Base-by-base conservation (phyloP, 768 basidiomycete species). In the Leccinum pellstonianum region DNA sequence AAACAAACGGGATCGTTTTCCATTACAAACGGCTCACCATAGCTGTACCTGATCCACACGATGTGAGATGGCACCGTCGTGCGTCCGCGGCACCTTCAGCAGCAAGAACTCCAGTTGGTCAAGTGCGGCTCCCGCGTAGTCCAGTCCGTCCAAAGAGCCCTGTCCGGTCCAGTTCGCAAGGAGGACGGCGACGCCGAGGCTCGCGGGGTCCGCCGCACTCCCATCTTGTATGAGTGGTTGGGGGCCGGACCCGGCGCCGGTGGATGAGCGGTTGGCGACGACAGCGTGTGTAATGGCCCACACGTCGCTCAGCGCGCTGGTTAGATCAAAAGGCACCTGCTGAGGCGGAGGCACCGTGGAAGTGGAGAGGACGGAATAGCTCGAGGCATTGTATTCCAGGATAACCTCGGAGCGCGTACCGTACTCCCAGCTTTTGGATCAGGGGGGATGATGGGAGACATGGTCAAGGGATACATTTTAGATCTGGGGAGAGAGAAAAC, bases 31-130 rank as follows among this genome's bases (percentile, higher is more conserved):
- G 14, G 47, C 62, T 67, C 59, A 88, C 88, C 90, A 93, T 11
- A 91, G 79, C 68, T 93, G 89, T 4, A 91, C 77, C 73, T 89
- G 73, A 14, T 80, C 77, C 41, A 78, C 74, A 0, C 91, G 81
- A 69, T 95, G 93, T 9, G 90, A 92, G 25, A 95, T 84, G 0
- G 94, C 93, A 1, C 93, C 93, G 62, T 91, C 88, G 2, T 62
- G 58, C 1, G 90, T 87, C 64, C 77, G 79, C 8, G 91, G 87
- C 3, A 83, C 88, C 0, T 72, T 68, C 33, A 78, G 66, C 23
- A 86, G 74, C 37, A 93, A 69, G 66, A 77, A 94, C 11, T 84
- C 74, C 5, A 93, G 75, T 72, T 95, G 88, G 60, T 84, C 81
- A 54, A 62, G 72, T 21, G 88, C 89, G 27, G 89, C 91, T 3